Base-by-base conservation (phyloP, 2,329 filamentous ascomycete species). In the Rhexocercosporidium sp. region DNA sequence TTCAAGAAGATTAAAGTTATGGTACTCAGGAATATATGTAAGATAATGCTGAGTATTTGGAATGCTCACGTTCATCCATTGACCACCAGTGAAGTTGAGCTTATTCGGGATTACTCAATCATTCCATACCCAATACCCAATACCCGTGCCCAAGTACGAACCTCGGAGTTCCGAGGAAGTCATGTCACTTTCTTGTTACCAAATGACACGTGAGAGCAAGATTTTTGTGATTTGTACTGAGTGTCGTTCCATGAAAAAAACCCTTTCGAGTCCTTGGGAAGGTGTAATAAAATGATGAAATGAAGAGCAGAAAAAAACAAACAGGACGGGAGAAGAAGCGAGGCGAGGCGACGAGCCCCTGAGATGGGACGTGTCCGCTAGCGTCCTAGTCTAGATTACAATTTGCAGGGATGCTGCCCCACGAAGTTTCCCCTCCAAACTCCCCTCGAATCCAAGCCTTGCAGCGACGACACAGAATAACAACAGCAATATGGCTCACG, bases 401-500 rank as follows among this genome's bases (percentile, higher is more conserved):
- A 44, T 18, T 12, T 5, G 39, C 39, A 44, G 39, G 39, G 39
- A 44, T 44, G 37, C 34, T 47, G 39, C 62, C 53, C 66, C 66
- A 62, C 66, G 53, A 47, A 65, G 37, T 22, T 68, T 65, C 37
- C 68, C 68, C 68, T 57, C 53, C 53, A 57, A 56, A 37, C 64
- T 56, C 67, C 57, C 56, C 29, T 44, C 44, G 22, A 49, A 8
- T 41, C 14, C 37, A 47, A 25, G 39, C 47, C 34, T 46, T 54
- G 22, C n/a, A n/a, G n/a, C 56, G 46, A 59, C 18, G 27, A 59
- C 39, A 29, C 41, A 37, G 20, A 63, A 37, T 44, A 39, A 25
- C 16, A 27, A 62, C 20, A 34, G 31, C 59, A 64, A 29, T 14
- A 72, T 72, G 71, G 66, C 65, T 29, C 65, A 70, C 31, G 62